Evolutionary conservation across 2,329 filamentous ascomycete species (phyloP), one percentile per base, ranked within the genome.

Genomic region (Rutstroemia sp.): DNA sequence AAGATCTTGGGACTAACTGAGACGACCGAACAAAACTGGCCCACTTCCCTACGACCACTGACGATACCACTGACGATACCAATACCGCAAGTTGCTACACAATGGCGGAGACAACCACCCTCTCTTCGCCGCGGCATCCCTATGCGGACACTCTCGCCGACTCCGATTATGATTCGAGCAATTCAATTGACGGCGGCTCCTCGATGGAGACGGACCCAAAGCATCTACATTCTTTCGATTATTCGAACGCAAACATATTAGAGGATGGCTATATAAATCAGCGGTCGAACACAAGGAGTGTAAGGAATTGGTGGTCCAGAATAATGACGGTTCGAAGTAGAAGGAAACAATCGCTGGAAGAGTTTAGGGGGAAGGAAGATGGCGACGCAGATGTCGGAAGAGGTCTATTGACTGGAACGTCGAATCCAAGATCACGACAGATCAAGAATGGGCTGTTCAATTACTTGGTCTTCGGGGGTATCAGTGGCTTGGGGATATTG

Each of bases 401-500:
- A 39, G 46, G 51, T 0, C 54, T 64, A 42, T 55, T 62, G 14
- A 47, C 48, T 12, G 52, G 50, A 3, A 34, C 30, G 42, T 47
- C 39, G 25, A 51, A 54, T 45, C 34, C 23, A 19, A 59, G n/a
- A 21, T 51, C 41, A 21, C 56, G 34, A 17, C 12, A 17, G 48
- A 60, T 49, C 42, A 60, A 60, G 30, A 57, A 25, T 63, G 64
- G 44, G 61, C 59, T 30, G n/a, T 56, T 56, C 27, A 67, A 64
- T 62, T 70, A 68, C 60, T 61, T 69, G 8, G 65, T 71, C 12
- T 72, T 70, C 54, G 65, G 71, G 37, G 69, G 69, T 17, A 68
- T 73, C 51, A 70, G 69, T 63, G 68, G 68, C 6, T 65, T 71
- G 30, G 63, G 63, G 9, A 61, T 74, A 16, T 51, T 73, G 72